Evolutionary conservation across 768 basidiomycete species (phyloP), one percentile per base, ranked within the genome.

Genomic region (Tricholoma sp.): DNA sequence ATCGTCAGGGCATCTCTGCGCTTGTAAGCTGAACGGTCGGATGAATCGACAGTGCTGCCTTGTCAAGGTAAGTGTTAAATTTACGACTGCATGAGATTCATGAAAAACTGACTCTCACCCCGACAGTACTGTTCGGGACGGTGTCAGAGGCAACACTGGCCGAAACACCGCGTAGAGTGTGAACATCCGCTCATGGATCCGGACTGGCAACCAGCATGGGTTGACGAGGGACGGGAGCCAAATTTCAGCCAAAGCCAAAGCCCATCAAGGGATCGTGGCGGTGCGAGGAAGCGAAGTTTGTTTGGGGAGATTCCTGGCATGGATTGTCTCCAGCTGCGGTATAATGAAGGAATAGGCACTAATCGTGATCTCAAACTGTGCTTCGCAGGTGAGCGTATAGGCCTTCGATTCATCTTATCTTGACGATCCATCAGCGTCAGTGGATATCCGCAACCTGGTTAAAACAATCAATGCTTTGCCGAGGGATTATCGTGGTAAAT

Each of bases 401-500:
- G 24, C 19, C n/a, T 27, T 4, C 37, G 16, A 21, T 18, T n/a
- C 52, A 9, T 41, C 24, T 43, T 24, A 43, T 14, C 22, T 69
- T 12, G 11, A 45, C 24, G 16, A 52, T 35, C 29, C 57, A n/a
- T 12, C 50, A 74, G 73, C 69, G 16, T 72, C 71, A 14, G 63
- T 60, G 16, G 76, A 74, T 49, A 68, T 76, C 19, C 69, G 73
- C 22, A 72, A 72, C 32, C 63, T 77, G 3, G 54, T 76, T 39
- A 39, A 66, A 57, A 74, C 72, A 5, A 66, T 75, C 6, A 79
- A 78, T 59, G 63, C 61, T 34, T 63, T 79, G 16, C 76, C 76
- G 5, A 62, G 59, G 29, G 65, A 67, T 35, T 77, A 74, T 52
- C 37, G 60, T 0, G 75, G 76, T 8, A 72, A 67, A 52, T 69